Conservation (phyloP, 345 rosid species). For the Bruguiera gymnorhiza region DNA sequence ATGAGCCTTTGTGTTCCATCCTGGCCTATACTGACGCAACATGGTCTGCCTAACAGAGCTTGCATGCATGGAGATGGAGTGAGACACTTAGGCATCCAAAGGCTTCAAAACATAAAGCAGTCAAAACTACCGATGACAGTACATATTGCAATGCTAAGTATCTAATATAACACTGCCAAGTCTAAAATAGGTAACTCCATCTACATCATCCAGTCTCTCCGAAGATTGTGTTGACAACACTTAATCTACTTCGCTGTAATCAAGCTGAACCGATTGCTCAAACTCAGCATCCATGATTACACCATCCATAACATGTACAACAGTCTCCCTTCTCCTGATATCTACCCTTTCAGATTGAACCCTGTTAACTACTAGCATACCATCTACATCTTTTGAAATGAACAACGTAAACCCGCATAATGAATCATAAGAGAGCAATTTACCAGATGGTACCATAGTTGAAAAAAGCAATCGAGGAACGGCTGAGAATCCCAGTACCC, state of each 20-base stretch:
- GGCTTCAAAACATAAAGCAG: no score
- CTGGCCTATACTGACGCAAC: no score
- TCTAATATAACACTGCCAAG: no score
- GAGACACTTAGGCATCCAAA: no score
- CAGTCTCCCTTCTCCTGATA: conserved; percentile 44
- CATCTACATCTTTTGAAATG: conserved; percentile 38
- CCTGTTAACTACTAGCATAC: conserved; percentile 56
- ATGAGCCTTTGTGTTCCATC: no score
- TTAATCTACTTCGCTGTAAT: conserved; percentile 25
- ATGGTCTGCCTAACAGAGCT: no score
- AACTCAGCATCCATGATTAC: conserved; percentile 83
- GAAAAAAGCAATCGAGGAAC: conserved; percentile 53
- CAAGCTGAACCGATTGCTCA: conserved; percentile 59
- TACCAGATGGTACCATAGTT: conserved; percentile 6
- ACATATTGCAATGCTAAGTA: no score
- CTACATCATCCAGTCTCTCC: background rate
- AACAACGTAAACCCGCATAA: conserved; percentile 55
- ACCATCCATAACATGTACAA: conserved; percentile 65
- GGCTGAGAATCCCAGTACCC: conserved; percentile 66
- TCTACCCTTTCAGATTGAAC: conserved; percentile 52
- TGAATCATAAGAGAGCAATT: conserved; percentile 58
- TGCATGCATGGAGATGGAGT: no score
- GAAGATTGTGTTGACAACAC: background rate
- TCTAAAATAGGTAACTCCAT: no score
- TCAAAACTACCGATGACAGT: no score